Percentiles rank a stretch among this genome's conserved stretches.
phyloP scores from a whole-genome alignment of 2,329 filamentous ascomycete genomes.

The Grosmannia serpens region DNA sequence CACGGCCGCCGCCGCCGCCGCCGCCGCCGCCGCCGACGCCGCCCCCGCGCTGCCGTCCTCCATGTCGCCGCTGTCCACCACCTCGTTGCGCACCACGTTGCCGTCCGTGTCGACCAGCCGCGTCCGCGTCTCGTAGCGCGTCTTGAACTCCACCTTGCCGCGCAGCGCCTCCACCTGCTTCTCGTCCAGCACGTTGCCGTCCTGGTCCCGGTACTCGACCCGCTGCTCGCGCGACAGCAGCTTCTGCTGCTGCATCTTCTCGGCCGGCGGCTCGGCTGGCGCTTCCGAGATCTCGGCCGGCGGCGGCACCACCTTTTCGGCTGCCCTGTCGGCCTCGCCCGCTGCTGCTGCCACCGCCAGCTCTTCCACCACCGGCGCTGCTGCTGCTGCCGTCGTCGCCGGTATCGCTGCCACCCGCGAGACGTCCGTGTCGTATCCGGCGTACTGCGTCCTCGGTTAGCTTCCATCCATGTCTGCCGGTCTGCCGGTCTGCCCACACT shows the following conservation, averaged over 20 bases:
- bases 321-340: neutral
- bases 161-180: conserved; percentile 75
- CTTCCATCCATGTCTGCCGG: neutral
- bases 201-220: conserved; percentile 87
- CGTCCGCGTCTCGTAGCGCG: conserved; percentile 89
- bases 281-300: neutral
- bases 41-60: conserved; percentile 44
- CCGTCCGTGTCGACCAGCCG: conserved; percentile 69
- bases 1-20: neutral
- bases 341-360: neutral
- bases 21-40: conserved; percentile 23
- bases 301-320: conserved; percentile 1
- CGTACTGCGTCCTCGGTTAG: conserved; percentile 27
- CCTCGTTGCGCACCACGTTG: conserved; percentile 47
- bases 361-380: conserved; percentile 8
- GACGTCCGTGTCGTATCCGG: conserved; percentile 28
- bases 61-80: conserved; percentile 31
- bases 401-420: conserved; percentile 5
- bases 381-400: conserved; percentile 1
- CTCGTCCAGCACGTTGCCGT: conserved; percentile 77
- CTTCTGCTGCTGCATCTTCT: conserved; percentile 22
- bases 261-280: conserved; percentile 7
- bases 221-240: conserved; percentile 58
- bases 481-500: conserved; percentile 31
- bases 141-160: conserved; percentile 92